These are phyloP conservation scores for Magnaporthiopsis rhizophila DNA, from an alignment of 2,329 filamentous ascomycete species.

Conservation along the genomic window DNA sequence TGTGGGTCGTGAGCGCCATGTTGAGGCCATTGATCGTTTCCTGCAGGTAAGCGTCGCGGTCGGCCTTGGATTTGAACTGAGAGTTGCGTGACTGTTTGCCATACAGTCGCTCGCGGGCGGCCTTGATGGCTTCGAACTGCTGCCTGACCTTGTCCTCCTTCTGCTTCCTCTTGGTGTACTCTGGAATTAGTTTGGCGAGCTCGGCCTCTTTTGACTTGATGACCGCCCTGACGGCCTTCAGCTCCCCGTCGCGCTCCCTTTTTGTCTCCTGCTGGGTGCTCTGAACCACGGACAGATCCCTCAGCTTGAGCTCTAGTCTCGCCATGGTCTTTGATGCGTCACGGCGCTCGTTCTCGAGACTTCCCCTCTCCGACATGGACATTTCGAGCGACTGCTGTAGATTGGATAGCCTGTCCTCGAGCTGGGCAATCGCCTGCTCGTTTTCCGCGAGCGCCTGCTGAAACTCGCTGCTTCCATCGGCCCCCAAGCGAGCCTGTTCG, in stretches of 20 bases:
- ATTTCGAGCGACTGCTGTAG: conserved; percentile 78
- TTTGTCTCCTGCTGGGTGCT: conserved; percentile 67
- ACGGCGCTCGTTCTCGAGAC: conserved; percentile 83
- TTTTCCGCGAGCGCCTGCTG: conserved; percentile 67
- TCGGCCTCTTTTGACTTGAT: conserved; percentile 72
- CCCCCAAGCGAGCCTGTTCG: conserved; percentile 71
- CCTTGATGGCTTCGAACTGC: conserved; percentile 69
- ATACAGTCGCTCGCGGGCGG: conserved; percentile 68
- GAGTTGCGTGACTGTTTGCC: conserved; percentile 86
- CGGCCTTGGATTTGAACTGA: conserved; percentile 79
- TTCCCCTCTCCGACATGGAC: conserved; percentile 72
- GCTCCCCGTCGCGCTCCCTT: conserved; percentile 60
- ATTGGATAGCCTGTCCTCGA: conserved; percentile 73
- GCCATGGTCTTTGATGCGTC: conserved; percentile 73
- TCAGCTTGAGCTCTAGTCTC: conserved; percentile 78
- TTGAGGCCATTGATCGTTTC: conserved; percentile 76
- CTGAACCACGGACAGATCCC: conserved; percentile 75
- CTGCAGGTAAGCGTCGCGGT: conserved; percentile 77
- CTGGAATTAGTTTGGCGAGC: conserved; percentile 65
- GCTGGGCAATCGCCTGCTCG: conserved; percentile 67
- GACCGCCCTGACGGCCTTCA: conserved; percentile 63
- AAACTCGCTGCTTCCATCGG: conserved; percentile 77
- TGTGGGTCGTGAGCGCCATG: conserved; percentile 67
- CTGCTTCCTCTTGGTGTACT: conserved; percentile 64
- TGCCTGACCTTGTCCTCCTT: conserved; percentile 64